Evolutionary conservation across 441 rosid genomes (phyloP), one percentile per base, ranked within the genome.

Genomic region (Jatropha multifida): DNA sequence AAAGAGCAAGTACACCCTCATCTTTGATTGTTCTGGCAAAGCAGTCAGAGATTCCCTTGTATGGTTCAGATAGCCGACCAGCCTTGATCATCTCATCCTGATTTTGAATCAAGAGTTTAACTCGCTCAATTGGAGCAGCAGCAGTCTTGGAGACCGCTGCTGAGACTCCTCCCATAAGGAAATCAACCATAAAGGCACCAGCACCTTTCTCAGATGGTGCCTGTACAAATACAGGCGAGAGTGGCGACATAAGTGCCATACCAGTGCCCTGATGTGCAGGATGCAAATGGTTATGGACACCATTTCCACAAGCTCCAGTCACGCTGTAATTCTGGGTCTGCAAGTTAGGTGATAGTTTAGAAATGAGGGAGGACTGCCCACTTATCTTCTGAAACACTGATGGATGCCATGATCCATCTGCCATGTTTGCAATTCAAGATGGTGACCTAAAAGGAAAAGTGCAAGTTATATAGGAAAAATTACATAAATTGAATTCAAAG

Each of bases 101-200:
- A 77, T 94, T 94, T 81, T 94, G 98, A 73, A 94, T 94, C 85
- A 94, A 78, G 58, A 94, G 92, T 76, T 94, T 94, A 73, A 94
- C 97, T 51, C 97, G 90, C 87, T 94, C 98, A 37, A 94, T 92
- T 0, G 97, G 98, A 26, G 99, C 99, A 58, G 98, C 97, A 15
- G 97, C 98, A 0, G 94, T 87, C 85, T 94, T 92, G n/a, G 98
- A 94, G 72, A 91, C 94, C 81, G 97, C 97, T 9, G 95, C 97
- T 48, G 98, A 94, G 49, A 92, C 97, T 77, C 98, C 97, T 76
- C 97, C 98, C 98, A 93, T 91, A 59, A 94, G 93, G 75, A 94
- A 94, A 82, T 91, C 99, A 46, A 88, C 73, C 74, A 88, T 0
- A 83, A 94, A 94, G 54, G 79, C 86, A 32, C 71, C 51, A 20